A percentile compares a stretch with the other conserved stretches of the same genome.
Conservation (phyloP, 2,329 filamentous ascomycete genomes). For the Arachnopeziza araneosa region DNA sequence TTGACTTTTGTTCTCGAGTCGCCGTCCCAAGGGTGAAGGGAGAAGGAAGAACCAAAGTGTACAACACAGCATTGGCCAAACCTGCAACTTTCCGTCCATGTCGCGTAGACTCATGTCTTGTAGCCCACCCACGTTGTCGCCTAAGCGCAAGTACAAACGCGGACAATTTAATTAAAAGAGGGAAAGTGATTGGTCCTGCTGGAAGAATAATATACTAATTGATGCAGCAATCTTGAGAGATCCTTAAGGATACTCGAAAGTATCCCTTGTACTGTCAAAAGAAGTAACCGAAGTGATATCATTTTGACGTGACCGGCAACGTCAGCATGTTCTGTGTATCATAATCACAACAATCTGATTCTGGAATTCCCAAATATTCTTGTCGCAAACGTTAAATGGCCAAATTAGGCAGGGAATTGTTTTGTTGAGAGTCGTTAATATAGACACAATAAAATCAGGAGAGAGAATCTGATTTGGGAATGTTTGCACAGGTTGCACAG, state of each 20-base stretch:
- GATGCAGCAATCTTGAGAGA: conserved; percentile 14
- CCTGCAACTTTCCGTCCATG: conserved; percentile 21
- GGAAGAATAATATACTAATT: conserved; percentile 8
- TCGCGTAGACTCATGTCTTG: conserved; percentile 18
- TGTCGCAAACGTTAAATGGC: not conserved
- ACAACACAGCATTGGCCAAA: conserved; percentile 17
- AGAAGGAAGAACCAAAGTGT: conserved; percentile 16
- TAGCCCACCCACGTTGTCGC: conserved; percentile 28
- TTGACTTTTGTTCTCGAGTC: conserved; percentile 21
- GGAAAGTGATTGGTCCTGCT: conserved; percentile 16
- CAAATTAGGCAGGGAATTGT: not conserved
- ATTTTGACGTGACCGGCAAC: not conserved
- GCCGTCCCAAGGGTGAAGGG: conserved; percentile 6
- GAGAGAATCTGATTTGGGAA: not conserved
- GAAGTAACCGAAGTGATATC: not conserved
- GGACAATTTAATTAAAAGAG: conserved; percentile 10
- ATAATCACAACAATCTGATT: not conserved
- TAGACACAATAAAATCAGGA: not conserved
- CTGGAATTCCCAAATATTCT: not conserved
- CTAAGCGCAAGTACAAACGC: conserved; percentile 26
- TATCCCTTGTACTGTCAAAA: not conserved
- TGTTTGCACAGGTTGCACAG: not conserved
- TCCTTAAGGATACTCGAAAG: conserved; percentile 23
- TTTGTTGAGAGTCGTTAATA: not conserved
- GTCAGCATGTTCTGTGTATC: not conserved